Conservation (phyloP, 2,329 filamentous ascomycete species). For the Tolypocladium amazonense region DNA sequence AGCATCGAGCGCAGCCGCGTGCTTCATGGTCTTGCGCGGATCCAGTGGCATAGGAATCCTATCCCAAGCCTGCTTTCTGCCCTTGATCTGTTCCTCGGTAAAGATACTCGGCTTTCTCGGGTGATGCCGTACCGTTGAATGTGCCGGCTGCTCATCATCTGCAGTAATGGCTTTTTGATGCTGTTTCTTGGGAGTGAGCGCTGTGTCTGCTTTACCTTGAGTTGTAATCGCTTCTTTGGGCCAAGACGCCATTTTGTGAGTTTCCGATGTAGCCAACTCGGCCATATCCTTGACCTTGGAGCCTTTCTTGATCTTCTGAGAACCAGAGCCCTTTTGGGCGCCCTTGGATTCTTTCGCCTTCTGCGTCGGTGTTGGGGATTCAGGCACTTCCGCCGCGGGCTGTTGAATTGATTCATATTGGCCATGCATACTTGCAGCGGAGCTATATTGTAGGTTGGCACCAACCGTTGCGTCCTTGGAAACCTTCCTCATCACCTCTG, state of each 20-base stretch:
- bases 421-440: neutral
- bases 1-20: neutral
- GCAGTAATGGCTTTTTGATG: neutral
- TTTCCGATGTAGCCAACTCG: neutral
- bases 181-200: neutral
- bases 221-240: neutral
- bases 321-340: neutral
- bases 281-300: neutral
- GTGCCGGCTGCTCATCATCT: neutral
- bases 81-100: constrained; percentile 19
- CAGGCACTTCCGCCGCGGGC: neutral
- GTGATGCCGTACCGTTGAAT: neutral
- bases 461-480: neutral
- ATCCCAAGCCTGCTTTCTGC: constrained; percentile 20
- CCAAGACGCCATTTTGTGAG: neutral
- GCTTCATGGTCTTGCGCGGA: constrained; percentile 6
- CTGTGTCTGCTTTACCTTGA: neutral
- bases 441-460: neutral
- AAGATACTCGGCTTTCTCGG: constrained; percentile 11
- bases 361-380: constrained; percentile 1
- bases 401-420: neutral
- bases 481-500: neutral
- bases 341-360: neutral
- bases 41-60: constrained; percentile 22
- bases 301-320: neutral